Conservation (phyloP, 805 yeast genomes). For the Metschnikowia cerradonensis region DNA sequence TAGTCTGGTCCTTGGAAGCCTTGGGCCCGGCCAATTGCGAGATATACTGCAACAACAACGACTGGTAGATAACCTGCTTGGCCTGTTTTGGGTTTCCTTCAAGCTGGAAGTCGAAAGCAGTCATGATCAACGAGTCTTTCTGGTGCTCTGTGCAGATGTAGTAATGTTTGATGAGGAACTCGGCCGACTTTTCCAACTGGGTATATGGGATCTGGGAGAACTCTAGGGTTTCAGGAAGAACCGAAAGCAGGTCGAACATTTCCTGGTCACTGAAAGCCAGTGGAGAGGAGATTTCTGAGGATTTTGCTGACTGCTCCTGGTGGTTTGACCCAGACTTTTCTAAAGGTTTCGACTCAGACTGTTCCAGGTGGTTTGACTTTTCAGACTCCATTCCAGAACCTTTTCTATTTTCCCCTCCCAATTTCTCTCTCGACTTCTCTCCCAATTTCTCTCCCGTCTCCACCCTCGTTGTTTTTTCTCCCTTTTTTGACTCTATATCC, state of each 20-base stretch:
- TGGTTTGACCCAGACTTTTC: too few relatives aligned
- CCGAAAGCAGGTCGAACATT: slow-evolving; percentile 44
- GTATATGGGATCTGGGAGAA: slow-evolving; percentile 56
- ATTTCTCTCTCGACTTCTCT: too few relatives aligned
- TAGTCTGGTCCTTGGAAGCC: slow-evolving; percentile 26
- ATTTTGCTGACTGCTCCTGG: neutral
- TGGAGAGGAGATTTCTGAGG: neutral
- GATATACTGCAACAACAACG: slow-evolving; percentile 73
- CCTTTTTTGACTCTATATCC: too few relatives aligned
- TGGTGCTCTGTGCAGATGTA: slow-evolving; percentile 76
- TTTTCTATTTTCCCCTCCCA: too few relatives aligned
- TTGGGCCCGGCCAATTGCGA: slow-evolving; percentile 40
- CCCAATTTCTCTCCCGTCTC: too few relatives aligned
- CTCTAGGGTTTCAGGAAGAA: slow-evolving; percentile 59
- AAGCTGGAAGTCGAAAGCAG: slow-evolving; percentile 80
- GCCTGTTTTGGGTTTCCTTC: slow-evolving; percentile 53
- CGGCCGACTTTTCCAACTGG: slow-evolving; percentile 48
- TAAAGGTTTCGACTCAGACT: neutral
- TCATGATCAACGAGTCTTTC: slow-evolving; percentile 89
- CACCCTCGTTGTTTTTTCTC: too few relatives aligned
- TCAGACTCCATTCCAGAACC: too few relatives aligned
- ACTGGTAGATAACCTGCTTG: slow-evolving; percentile 69
- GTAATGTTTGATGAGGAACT: slow-evolving; percentile 54
- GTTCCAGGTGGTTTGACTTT: neutral
- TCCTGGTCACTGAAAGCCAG: slow-evolving; percentile 18